Base-by-base conservation (phyloP, 139 green algal genomes). In the Chlorella ohadii region DNA sequence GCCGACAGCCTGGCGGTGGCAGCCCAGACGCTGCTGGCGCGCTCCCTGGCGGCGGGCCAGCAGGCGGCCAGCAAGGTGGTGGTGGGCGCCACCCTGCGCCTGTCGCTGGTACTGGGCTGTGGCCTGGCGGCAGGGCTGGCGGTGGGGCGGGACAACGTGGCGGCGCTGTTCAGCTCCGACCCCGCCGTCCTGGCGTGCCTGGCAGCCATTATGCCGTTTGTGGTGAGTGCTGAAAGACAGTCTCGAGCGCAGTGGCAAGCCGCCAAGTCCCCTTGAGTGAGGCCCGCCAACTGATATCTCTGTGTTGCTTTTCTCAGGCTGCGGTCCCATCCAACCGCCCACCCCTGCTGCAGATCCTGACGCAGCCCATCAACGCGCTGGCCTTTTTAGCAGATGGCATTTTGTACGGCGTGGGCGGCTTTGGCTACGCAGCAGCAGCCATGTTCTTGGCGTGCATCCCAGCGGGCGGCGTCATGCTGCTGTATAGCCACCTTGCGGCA, bases 1-100 rank as follows among this genome's bases (percentile, higher is more conserved):
- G 89, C 93, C 9, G 94, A 98, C 84, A 85, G 87, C 47, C 87
- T 98, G 59, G 94, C 95, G 23, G 92, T 98, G 11, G 94, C 95
- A 0, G 92, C 93, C 2, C 94, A 98, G 87, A 86, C 91, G 13
- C 86, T 98, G 55, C 71, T 97, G 78, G 94, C 92, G 1, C 83
- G 85, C 13, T 86, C 84, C 27, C 28, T 95, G 33, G 89, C 90
- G 0, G 78, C 88, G 22, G 80, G 85, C 56, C 75, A 90, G 6
- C 9, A 36, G 28, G 38, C 66, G 4, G 72, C 65, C 3, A 68
- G 55, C 1, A 51, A 41, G 27, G 4, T 57, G 61, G 83, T 96
- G 36, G 87, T 87, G 27, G 9, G 61, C 16, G 79, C 85, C 65
- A 82, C 75, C 0, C 34, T 92, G 28, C 19, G 27, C 23, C 51